Evolutionary conservation across 2,329 filamentous ascomycete species (phyloP), one percentile per base, ranked within the genome.

Genomic region (Penicillium verrucosum): DNA sequence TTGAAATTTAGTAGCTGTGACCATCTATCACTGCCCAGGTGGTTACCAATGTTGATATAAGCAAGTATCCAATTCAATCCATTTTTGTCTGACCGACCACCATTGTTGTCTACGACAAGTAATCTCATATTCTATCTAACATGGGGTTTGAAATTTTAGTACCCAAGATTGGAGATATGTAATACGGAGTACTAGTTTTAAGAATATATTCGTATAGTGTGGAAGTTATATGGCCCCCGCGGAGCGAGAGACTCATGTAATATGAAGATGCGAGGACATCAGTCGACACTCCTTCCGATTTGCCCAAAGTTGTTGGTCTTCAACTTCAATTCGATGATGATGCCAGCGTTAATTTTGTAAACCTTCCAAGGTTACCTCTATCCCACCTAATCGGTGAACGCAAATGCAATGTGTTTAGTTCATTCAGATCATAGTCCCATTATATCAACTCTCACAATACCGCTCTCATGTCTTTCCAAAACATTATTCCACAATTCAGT

Each of bases 1-100:
- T 66, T 5, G 56, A 60, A 38, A 58, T 58, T 5, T 56, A 23
- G 36, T 16, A n/a, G 12, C 14, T 54, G 16, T 29, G 0, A 9
- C 36, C 14, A n/a, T 11, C 14, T 16, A n/a, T 50, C 25, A 21
- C 11, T 43, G 14, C 18, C 18, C 2, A 18, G 18, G 18, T 18
- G 14, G 14, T 9, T 29, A 7, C 2, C 27, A 25, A 29, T 43
- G 21, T 43, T n/a, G 14, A 34, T 34, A n/a, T 37, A 42, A 47
- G 9, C 10, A 42, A 37, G 8, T 18, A 54, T 54, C 21, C n/a
- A 40, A 38, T 30, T 29, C 30, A 44, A 37, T 54, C 1, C 11
- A 23, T 48, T 3, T 30, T 32, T 40, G n/a, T 21, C n/a, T 52
- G 23, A 10, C 16, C 25, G 5, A 46, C 9, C 29, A 2, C n/a